Percentiles rank a stretch among this genome's conserved stretches.
phyloP scores from a whole-genome alignment of 371 early-diverging fungal genomes.

The Dichotomocladium elegans region DNA sequence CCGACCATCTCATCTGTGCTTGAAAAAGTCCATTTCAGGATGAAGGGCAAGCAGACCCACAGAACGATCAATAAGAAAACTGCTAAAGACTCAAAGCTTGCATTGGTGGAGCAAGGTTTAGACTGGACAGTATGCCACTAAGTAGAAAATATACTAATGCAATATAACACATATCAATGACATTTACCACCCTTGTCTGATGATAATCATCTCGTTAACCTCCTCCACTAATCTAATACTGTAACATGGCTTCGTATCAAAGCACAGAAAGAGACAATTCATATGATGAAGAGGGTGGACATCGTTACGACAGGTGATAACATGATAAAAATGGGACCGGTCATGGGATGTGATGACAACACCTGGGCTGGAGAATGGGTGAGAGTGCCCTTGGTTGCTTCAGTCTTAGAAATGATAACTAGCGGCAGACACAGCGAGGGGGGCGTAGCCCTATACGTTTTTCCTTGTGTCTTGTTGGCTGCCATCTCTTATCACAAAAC shows the following conservation, averaged over 20 bases:
- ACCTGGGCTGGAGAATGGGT: neutral
- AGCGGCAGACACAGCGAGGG: neutral
- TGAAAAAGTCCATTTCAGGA: neutral
- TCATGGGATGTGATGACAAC: neutral
- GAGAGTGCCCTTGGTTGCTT: neutral
- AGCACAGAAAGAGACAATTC: neutral
- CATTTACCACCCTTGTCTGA: neutral
- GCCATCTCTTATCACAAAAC: neutral
- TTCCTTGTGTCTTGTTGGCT: neutral
- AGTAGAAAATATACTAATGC: neutral
- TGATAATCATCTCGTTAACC: neutral
- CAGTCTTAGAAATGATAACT: too few relatives aligned
- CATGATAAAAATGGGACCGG: neutral
- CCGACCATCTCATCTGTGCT: too few relatives aligned
- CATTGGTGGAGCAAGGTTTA: neutral
- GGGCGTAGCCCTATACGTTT: neutral
- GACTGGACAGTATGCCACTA: neutral
- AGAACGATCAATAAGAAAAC: neutral
- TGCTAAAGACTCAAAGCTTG: neutral
- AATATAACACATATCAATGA: neutral
- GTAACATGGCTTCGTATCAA: neutral
- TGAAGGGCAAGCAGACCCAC: neutral
- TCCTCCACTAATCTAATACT: neutral
- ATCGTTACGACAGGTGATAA: neutral
- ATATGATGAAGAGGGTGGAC: neutral